phyloP scores from a whole-genome alignment of 306 rosid genomes.

The Vigna angularis region DNA sequence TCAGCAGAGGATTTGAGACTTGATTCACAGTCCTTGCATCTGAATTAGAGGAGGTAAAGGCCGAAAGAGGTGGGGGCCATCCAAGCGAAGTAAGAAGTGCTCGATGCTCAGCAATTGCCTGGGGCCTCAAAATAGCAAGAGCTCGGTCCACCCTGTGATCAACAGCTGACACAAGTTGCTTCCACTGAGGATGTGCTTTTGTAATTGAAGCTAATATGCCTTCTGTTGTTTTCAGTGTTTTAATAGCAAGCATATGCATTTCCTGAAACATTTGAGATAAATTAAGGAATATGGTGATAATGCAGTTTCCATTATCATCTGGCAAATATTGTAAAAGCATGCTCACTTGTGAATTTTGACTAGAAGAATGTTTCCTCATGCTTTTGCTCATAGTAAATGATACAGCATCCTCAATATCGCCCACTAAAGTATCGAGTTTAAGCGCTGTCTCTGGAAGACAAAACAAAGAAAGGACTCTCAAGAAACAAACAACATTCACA shows the following conservation, averaged over 20 bases:
- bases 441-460: slow-evolving; percentile 81
- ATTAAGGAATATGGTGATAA: slow-evolving; percentile 33
- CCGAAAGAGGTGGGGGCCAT: slow-evolving; percentile 93
- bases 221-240: slow-evolving; percentile 70
- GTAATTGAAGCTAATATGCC: slow-evolving; percentile 69
- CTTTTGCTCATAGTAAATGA: slow-evolving; percentile 71
- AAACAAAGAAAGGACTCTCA: slow-evolving; percentile 27
- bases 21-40: slow-evolving; percentile 56
- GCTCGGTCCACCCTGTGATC: slow-evolving; percentile 96
- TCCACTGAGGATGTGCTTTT: slow-evolving; percentile 78
- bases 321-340: slow-evolving; percentile 17
- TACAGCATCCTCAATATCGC: slow-evolving; percentile 94
- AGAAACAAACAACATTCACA: slow-evolving; percentile 27
- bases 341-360: slow-evolving; percentile 78
- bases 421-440: slow-evolving; percentile 88
- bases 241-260: slow-evolving; percentile 64
- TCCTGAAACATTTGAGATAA: slow-evolving; percentile 65
- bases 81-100: slow-evolving; percentile 85
- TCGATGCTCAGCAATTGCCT: slow-evolving; percentile 86
- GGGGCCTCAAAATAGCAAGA: slow-evolving; percentile 90
- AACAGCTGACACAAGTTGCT: slow-evolving; percentile 78
- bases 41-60: slow-evolving; percentile 50
- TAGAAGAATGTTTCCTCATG: slow-evolving; percentile 63
- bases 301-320: slow-evolving; percentile 34
- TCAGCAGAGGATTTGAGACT: slow-evolving; percentile 72